Base-by-base conservation (phyloP, 2,329 filamentous ascomycete genomes). In the Ceratocystis ficicola region DNA sequence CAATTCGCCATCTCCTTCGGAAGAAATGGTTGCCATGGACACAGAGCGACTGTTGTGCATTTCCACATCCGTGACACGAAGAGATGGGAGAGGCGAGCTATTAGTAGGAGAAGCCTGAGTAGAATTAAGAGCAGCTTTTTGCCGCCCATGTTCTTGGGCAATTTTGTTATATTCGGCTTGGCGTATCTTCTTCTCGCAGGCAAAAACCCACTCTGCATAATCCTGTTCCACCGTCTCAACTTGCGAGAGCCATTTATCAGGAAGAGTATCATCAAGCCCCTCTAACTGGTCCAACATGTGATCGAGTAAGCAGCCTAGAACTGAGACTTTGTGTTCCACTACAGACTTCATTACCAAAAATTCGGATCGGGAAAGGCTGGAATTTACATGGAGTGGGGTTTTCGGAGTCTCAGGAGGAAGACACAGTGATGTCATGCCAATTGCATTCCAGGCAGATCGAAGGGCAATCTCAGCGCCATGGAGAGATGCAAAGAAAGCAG, bases 271-370 rank as follows among this genome's bases (percentile, higher is more conserved):
- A 55, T 87, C 81, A 65, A 86, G 81, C 1, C 90, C 92, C 74
- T 97, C 94, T 1, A 97, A 79, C 41, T 84, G 81, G 74, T 99
- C 92, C 15, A 99, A 81, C 82, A 96, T 90, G 63, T 81, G 83
- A 73, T 99, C 94, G 68, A 97, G 79, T 48, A 85, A 81, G 61
- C 82, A 82, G 0, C 90, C 93, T 0, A 91, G 81, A 44, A 80
- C 80, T 15, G 83, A 79, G 44, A 96, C 84, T 70, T 88, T 88
- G 41, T 81, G 77, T 66, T 87, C 84, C 41, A 97, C 77, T 7
- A 85, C 79, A 1, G 74, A 73, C 68, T 83, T 85, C 73, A 88
- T 86, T n/a, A 82, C 75, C 2, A 80, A 76, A 66, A 83, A 83
- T 59, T 81, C 79, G 48, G 78, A 74, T 46, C 74, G 75, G 3